These are phyloP conservation scores for Meyerozyma sp. DNA, from an alignment of 1,139 yeast genomes.

Conservation along the genomic window DNA sequence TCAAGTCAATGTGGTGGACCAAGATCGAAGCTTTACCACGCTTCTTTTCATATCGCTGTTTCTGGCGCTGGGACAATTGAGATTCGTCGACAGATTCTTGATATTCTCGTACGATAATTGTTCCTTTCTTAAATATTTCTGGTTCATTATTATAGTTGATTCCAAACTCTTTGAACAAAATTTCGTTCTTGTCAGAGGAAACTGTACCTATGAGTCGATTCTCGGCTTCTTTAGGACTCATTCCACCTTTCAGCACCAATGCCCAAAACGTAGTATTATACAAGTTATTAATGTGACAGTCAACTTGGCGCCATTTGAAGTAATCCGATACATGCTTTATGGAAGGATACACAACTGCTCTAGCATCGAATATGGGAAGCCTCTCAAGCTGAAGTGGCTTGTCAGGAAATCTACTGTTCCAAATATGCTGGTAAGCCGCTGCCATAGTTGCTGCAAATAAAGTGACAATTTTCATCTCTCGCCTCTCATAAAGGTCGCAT, in stretches of 20 bases:
- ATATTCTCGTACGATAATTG: constrained; percentile 58
- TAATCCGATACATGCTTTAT: constrained; percentile 63
- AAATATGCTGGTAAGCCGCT: constrained; percentile 62
- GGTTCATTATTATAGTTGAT: constrained; percentile 89
- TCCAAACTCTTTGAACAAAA: constrained; percentile 69
- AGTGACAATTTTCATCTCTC: constrained; percentile 74
- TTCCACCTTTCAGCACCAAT: constrained; percentile 63
- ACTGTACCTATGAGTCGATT: constrained; percentile 66
- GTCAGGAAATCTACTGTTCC: constrained; percentile 59
- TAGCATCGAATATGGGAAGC: constrained; percentile 85
- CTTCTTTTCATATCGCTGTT: constrained; percentile 43
- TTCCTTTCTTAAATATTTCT: constrained; percentile 84
- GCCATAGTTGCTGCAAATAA: constrained; percentile 82
- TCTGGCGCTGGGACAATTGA: constrained; percentile 38
- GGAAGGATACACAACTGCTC: constrained; percentile 85
- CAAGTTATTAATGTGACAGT: constrained; percentile 90
- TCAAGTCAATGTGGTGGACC: constrained; percentile 51
- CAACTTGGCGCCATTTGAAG: constrained; percentile 93
- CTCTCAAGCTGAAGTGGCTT: constrained; percentile 29
- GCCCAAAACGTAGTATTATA: constrained; percentile 95
- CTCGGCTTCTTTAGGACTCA: constrained; percentile 77
- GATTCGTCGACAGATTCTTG: constrained; percentile 10
- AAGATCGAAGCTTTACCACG: constrained; percentile 44
- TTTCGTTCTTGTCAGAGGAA: constrained; percentile 82
- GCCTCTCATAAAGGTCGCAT: constrained; percentile 69